These are phyloP conservation scores for Candida gorgasii DNA, from an alignment of 805 yeast genomes.

Conservation along the genomic window DNA sequence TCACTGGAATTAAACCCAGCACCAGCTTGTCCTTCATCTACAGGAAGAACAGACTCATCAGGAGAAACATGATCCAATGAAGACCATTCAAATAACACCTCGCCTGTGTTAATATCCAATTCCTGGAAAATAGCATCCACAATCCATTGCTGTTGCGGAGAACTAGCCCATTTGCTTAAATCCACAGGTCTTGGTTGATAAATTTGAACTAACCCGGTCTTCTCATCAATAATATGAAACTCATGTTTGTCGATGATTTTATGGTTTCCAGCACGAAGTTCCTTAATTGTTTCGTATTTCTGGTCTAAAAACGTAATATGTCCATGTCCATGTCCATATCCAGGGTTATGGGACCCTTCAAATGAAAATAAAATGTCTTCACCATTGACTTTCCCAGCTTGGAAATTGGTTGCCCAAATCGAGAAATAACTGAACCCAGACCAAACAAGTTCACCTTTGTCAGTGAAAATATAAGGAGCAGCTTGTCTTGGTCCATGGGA, in stretches of 20 bases:
- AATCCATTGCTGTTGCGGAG: constrained; percentile 32
- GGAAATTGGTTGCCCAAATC: constrained; percentile 33
- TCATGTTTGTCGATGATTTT: constrained; percentile 37
- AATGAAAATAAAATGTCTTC: constrained; percentile 29
- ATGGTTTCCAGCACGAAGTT: constrained; percentile 36
- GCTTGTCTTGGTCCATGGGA: constrained; percentile 30
- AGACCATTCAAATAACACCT: constrained; percentile 35
- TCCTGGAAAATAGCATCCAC: constrained; percentile 37
- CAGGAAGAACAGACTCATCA: constrained; percentile 28
- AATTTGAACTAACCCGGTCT: constrained; percentile 30
- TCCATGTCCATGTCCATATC: constrained; percentile 27
- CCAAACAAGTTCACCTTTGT: constrained; percentile 39
- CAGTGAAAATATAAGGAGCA: constrained; percentile 35
- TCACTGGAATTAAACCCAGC: constrained; percentile 30
- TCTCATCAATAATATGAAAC: constrained; percentile 31
- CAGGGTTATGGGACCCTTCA: constrained; percentile 36
- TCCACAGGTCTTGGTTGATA: constrained; percentile 34
- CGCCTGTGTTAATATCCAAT: constrained; percentile 34
- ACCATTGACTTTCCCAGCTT: constrained; percentile 25
- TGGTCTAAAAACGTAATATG: constrained; percentile 32
- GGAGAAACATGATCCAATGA: constrained; percentile 36
- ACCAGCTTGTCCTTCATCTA: constrained; percentile 34
- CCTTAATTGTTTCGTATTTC: constrained; percentile 29
- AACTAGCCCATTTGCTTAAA: constrained; percentile 26
- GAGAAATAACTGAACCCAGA: constrained; percentile 34